Conservation (phyloP, 768 basidiomycete species). For the Leccinum subtestaceum region DNA sequence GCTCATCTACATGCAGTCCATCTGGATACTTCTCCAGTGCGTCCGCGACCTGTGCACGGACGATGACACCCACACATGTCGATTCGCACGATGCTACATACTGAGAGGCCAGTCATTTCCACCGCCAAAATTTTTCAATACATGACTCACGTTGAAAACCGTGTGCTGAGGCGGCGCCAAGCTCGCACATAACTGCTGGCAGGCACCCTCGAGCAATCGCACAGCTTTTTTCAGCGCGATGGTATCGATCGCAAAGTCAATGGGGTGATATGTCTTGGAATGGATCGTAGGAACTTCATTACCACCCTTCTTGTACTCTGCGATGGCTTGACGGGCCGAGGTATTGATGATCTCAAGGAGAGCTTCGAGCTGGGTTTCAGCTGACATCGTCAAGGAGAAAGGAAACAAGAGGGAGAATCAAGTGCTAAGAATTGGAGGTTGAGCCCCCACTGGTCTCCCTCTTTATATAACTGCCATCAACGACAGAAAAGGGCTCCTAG, state of each 20-base stretch:
- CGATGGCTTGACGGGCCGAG: conserved; percentile 25
- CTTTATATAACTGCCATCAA: neutral
- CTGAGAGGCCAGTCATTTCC: neutral
- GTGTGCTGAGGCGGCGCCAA: conserved; percentile 29
- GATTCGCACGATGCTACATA: conserved; percentile 23
- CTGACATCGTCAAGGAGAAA: conserved; percentile 13
- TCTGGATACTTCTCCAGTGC: conserved; percentile 22
- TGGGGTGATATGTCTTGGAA: conserved; percentile 22
- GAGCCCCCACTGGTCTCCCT: too few species aligned
- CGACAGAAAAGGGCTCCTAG: neutral
- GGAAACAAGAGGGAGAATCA: neutral
- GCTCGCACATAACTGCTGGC: conserved; percentile 26
- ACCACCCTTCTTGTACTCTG: conserved; percentile 24
- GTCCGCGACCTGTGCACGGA: neutral
- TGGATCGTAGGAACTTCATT: conserved; percentile 24
- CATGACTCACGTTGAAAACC: conserved; percentile 20
- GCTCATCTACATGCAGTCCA: conserved; percentile 27
- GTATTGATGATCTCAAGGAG: conserved; percentile 32
- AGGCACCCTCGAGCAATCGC: conserved; percentile 26
- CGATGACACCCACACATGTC: conserved; percentile 16
- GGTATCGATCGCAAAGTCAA: conserved; percentile 20
- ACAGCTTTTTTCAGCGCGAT: conserved; percentile 25
- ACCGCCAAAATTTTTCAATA: neutral
- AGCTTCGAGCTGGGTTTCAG: conserved; percentile 4
- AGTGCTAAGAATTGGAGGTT: neutral